Base-by-base conservation (phyloP, 495 filamentous ascomycete species). In the Aspergillus nidulans region DNA sequence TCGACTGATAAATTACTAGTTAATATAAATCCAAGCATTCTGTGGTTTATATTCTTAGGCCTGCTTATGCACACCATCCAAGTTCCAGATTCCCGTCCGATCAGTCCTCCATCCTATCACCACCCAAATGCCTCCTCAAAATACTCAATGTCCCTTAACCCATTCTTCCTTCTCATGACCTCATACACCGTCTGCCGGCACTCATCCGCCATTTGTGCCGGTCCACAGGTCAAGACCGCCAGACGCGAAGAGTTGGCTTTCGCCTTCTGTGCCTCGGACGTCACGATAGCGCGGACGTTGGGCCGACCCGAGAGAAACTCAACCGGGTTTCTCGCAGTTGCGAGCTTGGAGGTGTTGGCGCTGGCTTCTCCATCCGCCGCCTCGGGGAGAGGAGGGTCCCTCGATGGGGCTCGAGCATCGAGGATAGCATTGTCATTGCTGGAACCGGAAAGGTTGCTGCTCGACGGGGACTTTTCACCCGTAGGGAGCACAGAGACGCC, bases 211-310 rank as follows among this genome's bases (percentile, higher is more conserved):
- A 78, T 68, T 23, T 59, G 46, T 1, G 63, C 64, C 8, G 71
- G 73, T 1, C 74, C 75, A 58, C 75, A 77, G 10, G 65, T 64
- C 16, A 78, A 40, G 0, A 77, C 70, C 7, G 69, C 69, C 46
- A 76, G 60, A 32, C 61, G 64, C 7, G 30, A 19, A 16, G 23
- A n/a, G 24, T 24, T 42, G 7, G 46, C 62, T 5, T 59, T 43
- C 43, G 48, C 56, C 53, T 32, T 52, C 21, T 58, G 52, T 21
- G 58, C 60, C 1, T 45, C 39, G n/a, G 23, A 23, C 18, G 53
- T 24, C n/a, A 66, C 56, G 12, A 60, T 63, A 19, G 40, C 30
- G 4, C 9, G 30, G 8, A 34, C 30, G 15, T 34, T 13, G 8
- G 30, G 30, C 4, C 30, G 30, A 2, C 30, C 30, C 2, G 6